Evolutionary conservation across 257 asterid genomes (phyloP).

Genomic region (Solanum raphanifolium): DNA sequence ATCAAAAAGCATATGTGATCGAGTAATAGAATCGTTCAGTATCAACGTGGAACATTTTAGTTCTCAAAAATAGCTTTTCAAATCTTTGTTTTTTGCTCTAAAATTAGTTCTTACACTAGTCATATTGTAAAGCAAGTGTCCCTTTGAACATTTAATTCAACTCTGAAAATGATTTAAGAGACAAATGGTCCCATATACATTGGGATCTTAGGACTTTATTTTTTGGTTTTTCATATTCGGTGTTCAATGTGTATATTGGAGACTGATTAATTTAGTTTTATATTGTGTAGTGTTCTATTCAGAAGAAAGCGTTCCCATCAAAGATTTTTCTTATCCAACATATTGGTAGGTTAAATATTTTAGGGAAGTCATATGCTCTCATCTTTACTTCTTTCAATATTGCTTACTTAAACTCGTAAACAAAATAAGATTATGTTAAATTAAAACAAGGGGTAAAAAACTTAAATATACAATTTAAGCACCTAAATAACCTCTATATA

Average conservation of each 20-base stretch:
- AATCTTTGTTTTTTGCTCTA: background rate
- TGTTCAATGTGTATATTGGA: too few species aligned
- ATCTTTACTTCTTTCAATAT: background rate
- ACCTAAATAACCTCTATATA: too few species aligned
- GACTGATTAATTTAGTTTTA: too few species aligned
- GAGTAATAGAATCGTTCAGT: too few species aligned
- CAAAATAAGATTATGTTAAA: background rate
- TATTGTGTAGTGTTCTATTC: too few species aligned
- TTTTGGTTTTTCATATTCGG: too few species aligned
- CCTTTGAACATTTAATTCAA: background rate
- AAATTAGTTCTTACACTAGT: background rate
- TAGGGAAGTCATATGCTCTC: background rate
- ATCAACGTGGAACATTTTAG: background rate
- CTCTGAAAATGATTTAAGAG: background rate
- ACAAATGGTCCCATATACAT: background rate
- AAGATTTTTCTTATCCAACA: background rate
- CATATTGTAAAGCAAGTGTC: background rate
- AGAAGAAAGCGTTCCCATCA: too few species aligned
- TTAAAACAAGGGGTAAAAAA: too few species aligned
- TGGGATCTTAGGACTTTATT: background rate
- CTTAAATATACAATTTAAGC: too few species aligned
- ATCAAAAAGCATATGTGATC: background rate
- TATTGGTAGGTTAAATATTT: background rate
- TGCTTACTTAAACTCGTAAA: too few species aligned
- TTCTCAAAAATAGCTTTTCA: background rate